phyloP scores from a whole-genome alignment of 179 eudicot species.

The Drosera spatulata region DNA sequence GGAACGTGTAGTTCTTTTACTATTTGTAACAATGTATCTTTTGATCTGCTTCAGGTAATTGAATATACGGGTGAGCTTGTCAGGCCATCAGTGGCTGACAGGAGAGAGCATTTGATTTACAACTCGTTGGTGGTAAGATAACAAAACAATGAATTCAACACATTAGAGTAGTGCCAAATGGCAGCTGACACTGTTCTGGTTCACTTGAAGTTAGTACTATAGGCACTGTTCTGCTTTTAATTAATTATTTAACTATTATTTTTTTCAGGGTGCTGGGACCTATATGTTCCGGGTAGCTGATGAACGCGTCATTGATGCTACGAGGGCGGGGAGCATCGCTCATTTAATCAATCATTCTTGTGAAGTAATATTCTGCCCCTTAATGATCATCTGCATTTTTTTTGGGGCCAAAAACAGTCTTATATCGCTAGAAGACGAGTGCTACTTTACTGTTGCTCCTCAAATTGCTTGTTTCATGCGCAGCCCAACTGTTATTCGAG shows the following conservation, averaged over 20 bases:
- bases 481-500: slow-evolving; percentile 99
- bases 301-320: slow-evolving; percentile 95
- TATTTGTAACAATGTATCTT: slow-evolving; percentile 2
- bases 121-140: slow-evolving; percentile 84
- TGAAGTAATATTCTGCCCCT: slow-evolving; percentile 43
- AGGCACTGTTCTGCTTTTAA: background rate
- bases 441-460: too few relatives aligned
- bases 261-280: slow-evolving; percentile 95
- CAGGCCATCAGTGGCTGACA: slow-evolving; percentile 78
- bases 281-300: slow-evolving; percentile 93
- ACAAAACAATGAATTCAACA: background rate
- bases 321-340: slow-evolving; percentile 96
- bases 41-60: slow-evolving; percentile 44
- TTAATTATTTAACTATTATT: background rate
- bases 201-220: background rate
- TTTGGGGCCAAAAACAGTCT: too few relatives aligned
- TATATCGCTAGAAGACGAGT: too few relatives aligned
- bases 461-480: slow-evolving; percentile 15
- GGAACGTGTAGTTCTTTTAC: background rate
- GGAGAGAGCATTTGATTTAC: slow-evolving; percentile 83
- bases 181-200: background rate
- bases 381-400: too few relatives aligned
- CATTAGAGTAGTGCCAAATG: background rate
- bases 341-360: slow-evolving; percentile 97
- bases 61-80: slow-evolving; percentile 96